Conservation (phyloP, 2,329 filamentous ascomycete species). For the Anisogramma anomala region DNA sequence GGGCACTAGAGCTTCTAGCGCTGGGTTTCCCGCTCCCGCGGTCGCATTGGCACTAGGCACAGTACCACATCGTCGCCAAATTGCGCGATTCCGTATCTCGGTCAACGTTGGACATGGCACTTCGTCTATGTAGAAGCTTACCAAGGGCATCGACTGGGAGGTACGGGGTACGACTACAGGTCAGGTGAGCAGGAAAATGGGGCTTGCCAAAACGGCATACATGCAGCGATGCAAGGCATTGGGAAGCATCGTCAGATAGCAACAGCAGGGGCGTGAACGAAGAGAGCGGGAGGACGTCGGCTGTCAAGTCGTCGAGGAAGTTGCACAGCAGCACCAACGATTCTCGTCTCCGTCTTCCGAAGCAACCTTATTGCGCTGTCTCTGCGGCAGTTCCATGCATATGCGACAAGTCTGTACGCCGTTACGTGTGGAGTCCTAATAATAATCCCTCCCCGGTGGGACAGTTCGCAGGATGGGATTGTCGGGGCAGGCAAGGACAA, state of each 20-base stretch:
- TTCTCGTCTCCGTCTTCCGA: constrained; percentile 4
- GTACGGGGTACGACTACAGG: background rate
- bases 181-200: background rate
- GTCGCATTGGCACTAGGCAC: constrained; percentile 9
- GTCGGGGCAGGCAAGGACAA: no score
- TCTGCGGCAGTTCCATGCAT: constrained; percentile 3
- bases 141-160: background rate
- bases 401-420: constrained; percentile 1
- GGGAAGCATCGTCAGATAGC: no score
- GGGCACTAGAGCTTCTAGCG: background rate
- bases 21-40: background rate
- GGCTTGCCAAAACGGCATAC: background rate
- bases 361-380: background rate
- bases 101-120: background rate
- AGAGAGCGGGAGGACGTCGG: background rate
- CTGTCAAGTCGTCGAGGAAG: constrained; percentile 1
- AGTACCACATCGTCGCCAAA: no score
- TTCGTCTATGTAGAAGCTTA: background rate
- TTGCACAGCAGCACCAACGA: constrained; percentile 2
- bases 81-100: background rate
- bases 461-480: no score
- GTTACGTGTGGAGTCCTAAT: constrained; percentile 2
- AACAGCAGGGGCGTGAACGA: no score
- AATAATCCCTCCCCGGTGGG: background rate
- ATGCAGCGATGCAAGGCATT: no score